Base-by-base conservation (phyloP, 177 flowering plant species). In the Vitis hybrid region DNA sequence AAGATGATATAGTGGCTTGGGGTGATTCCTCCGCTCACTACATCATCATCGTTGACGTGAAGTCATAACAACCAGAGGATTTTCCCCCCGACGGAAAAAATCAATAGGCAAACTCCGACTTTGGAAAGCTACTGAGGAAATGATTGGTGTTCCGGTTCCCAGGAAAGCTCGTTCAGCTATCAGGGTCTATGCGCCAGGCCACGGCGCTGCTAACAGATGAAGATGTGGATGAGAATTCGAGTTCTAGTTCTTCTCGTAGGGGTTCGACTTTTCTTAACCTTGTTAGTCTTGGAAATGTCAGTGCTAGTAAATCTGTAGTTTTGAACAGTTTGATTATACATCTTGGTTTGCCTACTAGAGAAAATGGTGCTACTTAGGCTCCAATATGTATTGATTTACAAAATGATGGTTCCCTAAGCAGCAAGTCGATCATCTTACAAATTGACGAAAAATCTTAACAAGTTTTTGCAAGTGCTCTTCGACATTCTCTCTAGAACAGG, bases 331-430 rank as follows among this genome's bases (percentile, higher is more conserved):
- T 85, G 31, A 83, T 85, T 60, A 87, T 85, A 62, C 89, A 85
- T 70, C 87, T 83, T 56, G 76, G 83, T 70, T 66, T 82, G 82
- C 99, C 99, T 75, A 96, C 98, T 45, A 94, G 97, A 73, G 99
- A 94, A 81, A 90, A 91, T 85, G 98, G 97, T 65, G 99, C 99
- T 50, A 96, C 98, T 61, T 88, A 97, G 50, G 98, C 97, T 74
- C 98, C 99, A 18, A 96, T 96, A 68, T 67, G 88, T 78, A 82
- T 96, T 73, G 97, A 90, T 65, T 75, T 96, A 48, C 78, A 72
- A 56, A 83, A 90, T 65, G 97, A 96, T 74, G 66, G 77, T 56
- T 86, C 97, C 9, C 74, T 96, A 60, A 94, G 89, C 77, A 89
- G 85, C 83, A 94, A 87, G 74, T 76, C 89, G 4, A 88, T 96